Evolutionary conservation across 352 stramenopile species (phyloP), one percentile per base, ranked within the genome.

Genomic region (Phytophthora kernoviae): DNA sequence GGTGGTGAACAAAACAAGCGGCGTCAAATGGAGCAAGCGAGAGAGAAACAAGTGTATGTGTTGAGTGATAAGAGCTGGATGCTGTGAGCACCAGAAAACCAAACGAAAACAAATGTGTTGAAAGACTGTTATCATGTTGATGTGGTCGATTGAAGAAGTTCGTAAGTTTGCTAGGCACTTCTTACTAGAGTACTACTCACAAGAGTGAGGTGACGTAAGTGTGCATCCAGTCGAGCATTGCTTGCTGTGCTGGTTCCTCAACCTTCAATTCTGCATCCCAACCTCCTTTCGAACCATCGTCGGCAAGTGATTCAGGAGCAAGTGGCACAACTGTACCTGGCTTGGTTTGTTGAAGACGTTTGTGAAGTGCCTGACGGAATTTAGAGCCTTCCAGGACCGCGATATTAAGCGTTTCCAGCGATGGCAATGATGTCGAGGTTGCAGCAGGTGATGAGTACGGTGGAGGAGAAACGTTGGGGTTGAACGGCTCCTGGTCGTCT

Each of bases 281-380:
- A 21, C n/a, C 18, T 6, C 12, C 37, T 43, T 43, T 4, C 12
- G 12, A 9, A 1, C 1, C 15, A 0, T 10, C 5, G 0, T 39
- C 4, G 4, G 21, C 40, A 18, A 27, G 49, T 0, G 39, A 22
- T 49, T 58, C 45, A 11, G 33, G 21, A 21, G n/a, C 22, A 37
- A 20, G 11, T 58, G 40, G 18, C n/a, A 10, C 18, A 26, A 41
- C 9, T 17, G 17, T 15, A n/a, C 54, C 63, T 14, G 36, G 18
- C 30, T 54, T 43, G 45, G 21, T 37, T 10, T 50, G 45, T 15
- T 65, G 47, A 56, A 73, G 47, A 0, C 62, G 48, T 10, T 66
- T 62, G 9, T 66, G 48, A 21, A 91, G 65, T 24, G 77, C 67
- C 0, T 21, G 54, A 24, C 69, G 73, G 53, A 91, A 91, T 0